Evolutionary conservation across 495 filamentous ascomycete species (phyloP).

Genomic region (Neurospora hispaniola): DNA sequence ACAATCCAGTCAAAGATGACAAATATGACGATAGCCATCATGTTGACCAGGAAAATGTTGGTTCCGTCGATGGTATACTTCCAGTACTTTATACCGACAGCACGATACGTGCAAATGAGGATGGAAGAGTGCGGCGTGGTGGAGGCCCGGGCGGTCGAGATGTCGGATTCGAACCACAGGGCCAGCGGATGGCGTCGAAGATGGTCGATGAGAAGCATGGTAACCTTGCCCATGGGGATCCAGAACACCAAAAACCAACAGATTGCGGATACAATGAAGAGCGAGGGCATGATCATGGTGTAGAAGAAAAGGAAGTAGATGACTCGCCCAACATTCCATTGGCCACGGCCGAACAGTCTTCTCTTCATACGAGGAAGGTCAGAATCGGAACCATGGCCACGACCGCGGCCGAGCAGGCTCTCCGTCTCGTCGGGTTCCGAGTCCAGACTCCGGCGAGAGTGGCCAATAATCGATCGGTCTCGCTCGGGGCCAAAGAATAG

Average conservation of each 20-base stretch:
- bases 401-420: conserved; percentile 67
- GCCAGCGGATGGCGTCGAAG: conserved; percentile 87
- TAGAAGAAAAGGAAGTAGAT: conserved; percentile 98
- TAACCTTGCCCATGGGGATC: conserved; percentile 97
- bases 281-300: conserved; percentile 78
- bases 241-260: conserved; percentile 97
- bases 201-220: conserved; percentile 80
- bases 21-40: conserved; percentile 81
- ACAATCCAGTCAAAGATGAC: conserved; percentile 88
- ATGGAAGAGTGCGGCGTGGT: conserved; percentile 72
- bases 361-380: conserved; percentile 57
- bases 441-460: conserved; percentile 78
- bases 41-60: conserved; percentile 97
- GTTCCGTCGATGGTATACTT: conserved; percentile 98
- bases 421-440: conserved; percentile 75
- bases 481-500: conserved; percentile 86
- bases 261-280: conserved; percentile 73
- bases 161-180: conserved; percentile 83
- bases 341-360: conserved; percentile 83
- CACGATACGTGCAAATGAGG: conserved; percentile 91
- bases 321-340: conserved; percentile 90
- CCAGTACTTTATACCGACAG: conserved; percentile 91
- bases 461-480: conserved; percentile 75
- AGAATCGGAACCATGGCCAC: conserved; percentile 28
- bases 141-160: conserved; percentile 56